A percentile compares a stretch with the other conserved stretches of the same genome.
phyloP scores from a whole-genome alignment of 805 yeast genomes.

The Blastobotrys robertii region DNA sequence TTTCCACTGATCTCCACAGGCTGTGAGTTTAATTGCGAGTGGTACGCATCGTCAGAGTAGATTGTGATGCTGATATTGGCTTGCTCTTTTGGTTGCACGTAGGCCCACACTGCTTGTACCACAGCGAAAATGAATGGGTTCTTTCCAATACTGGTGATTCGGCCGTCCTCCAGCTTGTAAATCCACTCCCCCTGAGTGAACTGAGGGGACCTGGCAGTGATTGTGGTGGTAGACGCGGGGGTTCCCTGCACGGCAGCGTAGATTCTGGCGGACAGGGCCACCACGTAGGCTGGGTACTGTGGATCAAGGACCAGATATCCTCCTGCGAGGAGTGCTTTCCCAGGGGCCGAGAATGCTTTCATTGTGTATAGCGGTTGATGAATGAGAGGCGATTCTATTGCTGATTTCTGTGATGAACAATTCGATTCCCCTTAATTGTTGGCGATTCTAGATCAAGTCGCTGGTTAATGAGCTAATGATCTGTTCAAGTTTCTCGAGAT shows the following conservation, averaged over 20 bases:
- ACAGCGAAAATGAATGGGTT: slow-evolving; percentile 76
- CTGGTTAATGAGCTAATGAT: no score
- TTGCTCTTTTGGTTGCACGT: slow-evolving; percentile 26
- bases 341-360: slow-evolving; percentile 80
- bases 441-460: no score
- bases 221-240: slow-evolving; percentile 2
- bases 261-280: slow-evolving; percentile 86
- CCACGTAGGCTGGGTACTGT: slow-evolving; percentile 61
- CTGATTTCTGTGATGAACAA: no score
- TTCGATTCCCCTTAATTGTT: no score
- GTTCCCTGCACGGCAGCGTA: slow-evolving; percentile 47
- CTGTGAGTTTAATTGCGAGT: slow-evolving; percentile 52
- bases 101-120: slow-evolving; percentile 45
- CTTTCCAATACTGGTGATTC: slow-evolving; percentile 3
- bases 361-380: neutral
- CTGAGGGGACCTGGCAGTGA: slow-evolving; percentile 64
- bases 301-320: slow-evolving; percentile 89
- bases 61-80: slow-evolving; percentile 43
- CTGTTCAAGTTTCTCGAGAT: no score
- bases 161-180: slow-evolving; percentile 6
- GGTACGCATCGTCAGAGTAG: slow-evolving; percentile 82
- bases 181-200: slow-evolving; percentile 63
- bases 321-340: slow-evolving; percentile 89
- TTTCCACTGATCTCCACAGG: slow-evolving; percentile 14
- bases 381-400: no score